Conservation (phyloP, 345 rosid species). For the Salix dunnii region DNA sequence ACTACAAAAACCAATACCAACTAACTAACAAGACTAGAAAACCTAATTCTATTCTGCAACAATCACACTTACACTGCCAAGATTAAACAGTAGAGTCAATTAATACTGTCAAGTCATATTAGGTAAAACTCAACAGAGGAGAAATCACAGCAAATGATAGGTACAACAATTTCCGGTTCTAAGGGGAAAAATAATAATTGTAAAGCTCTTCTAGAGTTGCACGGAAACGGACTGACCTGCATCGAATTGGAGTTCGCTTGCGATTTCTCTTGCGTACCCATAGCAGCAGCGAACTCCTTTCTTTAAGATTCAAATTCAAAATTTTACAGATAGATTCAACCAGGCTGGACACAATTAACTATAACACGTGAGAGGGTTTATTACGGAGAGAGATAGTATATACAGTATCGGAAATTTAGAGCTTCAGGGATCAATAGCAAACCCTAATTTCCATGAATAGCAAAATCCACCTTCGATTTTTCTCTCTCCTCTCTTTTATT, state of each 20-base stretch:
- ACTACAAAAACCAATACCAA: neutral
- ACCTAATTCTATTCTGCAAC: neutral
- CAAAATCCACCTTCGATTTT: conserved; percentile 28
- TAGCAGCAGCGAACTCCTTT: conserved; percentile 25
- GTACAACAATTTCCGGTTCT: conserved; percentile 11
- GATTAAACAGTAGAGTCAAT: conserved; percentile 6
- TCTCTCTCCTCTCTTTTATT: conserved; percentile 24
- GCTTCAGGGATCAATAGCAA: conserved; percentile 37
- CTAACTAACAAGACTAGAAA: neutral
- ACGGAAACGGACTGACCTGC: conserved; percentile 55
- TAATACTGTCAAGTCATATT: neutral
- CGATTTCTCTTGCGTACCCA: conserved; percentile 87
- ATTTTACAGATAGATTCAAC: conserved; percentile 16
- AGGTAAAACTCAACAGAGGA: neutral
- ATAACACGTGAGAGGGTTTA: conserved; percentile 45
- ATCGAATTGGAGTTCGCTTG: conserved; percentile 69
- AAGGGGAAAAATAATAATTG: conserved; percentile 15
- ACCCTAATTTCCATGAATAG: conserved; percentile 58
- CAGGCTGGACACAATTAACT: conserved; percentile 9
- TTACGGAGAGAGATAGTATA: neutral
- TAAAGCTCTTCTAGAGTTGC: neutral
- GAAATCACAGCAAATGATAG: neutral
- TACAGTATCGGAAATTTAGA: neutral
- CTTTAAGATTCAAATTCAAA: conserved; percentile 27
- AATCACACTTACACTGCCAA: neutral